phyloP scores from a whole-genome alignment of 768 basidiomycete genomes.

The Coprinopsis cinerea region DNA sequence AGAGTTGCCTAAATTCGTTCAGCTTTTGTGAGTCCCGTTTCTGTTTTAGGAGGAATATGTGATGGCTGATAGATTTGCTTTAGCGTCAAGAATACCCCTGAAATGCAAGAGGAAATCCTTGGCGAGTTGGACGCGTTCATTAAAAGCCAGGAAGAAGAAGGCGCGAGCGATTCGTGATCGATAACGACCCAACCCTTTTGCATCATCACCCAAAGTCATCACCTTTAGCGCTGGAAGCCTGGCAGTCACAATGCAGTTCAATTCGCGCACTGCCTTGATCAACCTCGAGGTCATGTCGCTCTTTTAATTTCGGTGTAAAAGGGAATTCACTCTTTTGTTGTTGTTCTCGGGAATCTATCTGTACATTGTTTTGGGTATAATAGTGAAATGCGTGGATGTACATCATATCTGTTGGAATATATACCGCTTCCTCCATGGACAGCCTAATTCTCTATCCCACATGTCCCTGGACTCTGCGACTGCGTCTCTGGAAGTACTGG shows the following conservation, averaged over 20 bases:
- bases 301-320: no score
- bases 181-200: background rate
- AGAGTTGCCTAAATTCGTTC: slow-evolving; percentile 54
- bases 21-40: slow-evolving; percentile 49
- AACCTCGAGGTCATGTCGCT: no score
- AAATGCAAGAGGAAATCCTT: slow-evolving; percentile 38
- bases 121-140: slow-evolving; percentile 34
- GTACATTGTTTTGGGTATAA: no score
- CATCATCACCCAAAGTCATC: background rate
- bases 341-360: no score
- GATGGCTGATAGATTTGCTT: background rate
- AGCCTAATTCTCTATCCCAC: background rate
- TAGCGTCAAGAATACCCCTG: slow-evolving; percentile 34
- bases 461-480: background rate
- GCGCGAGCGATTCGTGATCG: background rate
- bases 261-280: no score
- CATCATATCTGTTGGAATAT: background rate
- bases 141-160: background rate
- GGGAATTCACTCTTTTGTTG: no score
- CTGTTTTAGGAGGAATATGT: slow-evolving; percentile 7
- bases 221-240: background rate
- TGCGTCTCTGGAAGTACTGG: background rate
- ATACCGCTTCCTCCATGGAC: background rate
- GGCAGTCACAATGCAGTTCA: background rate
- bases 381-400: no score